phyloP scores from a whole-genome alignment of 495 filamentous ascomycete species.

The Diplogelasinospora grovesii region DNA sequence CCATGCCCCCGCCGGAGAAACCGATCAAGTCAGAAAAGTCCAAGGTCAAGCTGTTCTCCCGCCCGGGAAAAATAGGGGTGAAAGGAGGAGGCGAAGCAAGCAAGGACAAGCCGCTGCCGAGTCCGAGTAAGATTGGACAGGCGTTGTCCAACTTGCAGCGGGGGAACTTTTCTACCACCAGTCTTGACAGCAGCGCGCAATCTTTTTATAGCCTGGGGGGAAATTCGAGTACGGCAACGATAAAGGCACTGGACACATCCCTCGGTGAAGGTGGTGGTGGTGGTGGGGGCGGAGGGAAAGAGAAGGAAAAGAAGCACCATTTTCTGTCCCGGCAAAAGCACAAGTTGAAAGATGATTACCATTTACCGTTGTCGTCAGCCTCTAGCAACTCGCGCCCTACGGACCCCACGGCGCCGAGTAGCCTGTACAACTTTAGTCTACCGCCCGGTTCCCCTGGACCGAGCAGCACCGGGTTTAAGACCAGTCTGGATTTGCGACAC shows the following conservation, averaged over 20 bases:
- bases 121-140: constrained; percentile 70
- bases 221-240: constrained; percentile 79
- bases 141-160: constrained; percentile 54
- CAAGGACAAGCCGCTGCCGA: constrained; percentile 67
- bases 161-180: constrained; percentile 71
- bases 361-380: constrained; percentile 79
- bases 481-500: constrained; percentile 75
- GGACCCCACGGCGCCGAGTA: constrained; percentile 77
- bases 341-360: constrained; percentile 76
- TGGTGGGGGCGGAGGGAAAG: too few relatives aligned
- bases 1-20: constrained; percentile 36
- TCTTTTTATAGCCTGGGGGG: constrained; percentile 76
- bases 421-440: constrained; percentile 64
- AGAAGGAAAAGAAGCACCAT: constrained; percentile 70
- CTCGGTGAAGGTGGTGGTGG: constrained; percentile 26
- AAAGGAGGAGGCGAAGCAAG: constrained; percentile 65
- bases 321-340: constrained; percentile 90
- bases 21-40: constrained; percentile 70
- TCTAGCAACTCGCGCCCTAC: constrained; percentile 82
- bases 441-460: constrained; percentile 71
- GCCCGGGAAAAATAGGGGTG: constrained; percentile 68
- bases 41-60: constrained; percentile 87
- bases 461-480: constrained; percentile 61
- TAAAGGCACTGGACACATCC: constrained; percentile 45
- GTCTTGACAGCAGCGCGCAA: constrained; percentile 61